A percentile compares a stretch with the other conserved stretches of the same genome.
phyloP scores from a whole-genome alignment of 176 grass and related monocot genomes.

The Avena eriantha region DNA sequence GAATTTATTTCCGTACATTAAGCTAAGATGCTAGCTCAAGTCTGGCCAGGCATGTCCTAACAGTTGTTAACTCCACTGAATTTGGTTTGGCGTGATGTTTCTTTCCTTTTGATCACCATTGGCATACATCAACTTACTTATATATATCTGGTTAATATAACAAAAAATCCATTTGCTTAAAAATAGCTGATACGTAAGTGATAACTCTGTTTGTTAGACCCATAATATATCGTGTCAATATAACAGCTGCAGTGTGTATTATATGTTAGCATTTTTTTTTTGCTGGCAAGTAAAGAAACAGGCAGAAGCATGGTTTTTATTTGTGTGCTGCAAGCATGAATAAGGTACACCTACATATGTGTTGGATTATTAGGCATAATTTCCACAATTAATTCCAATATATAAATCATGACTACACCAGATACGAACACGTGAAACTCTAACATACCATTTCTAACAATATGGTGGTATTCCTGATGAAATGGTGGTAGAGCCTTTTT shows the following conservation, averaged over 20 bases:
- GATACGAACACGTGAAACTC: too few species aligned
- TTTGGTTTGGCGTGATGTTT: not conserved
- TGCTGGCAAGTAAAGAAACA: not conserved
- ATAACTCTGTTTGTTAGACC: not conserved
- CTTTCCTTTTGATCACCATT: not conserved
- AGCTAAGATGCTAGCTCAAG: not conserved
- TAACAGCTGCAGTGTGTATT: not conserved
- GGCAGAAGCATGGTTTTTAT: not conserved
- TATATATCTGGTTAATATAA: not conserved
- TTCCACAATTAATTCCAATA: too few species aligned
- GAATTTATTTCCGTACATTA: not conserved
- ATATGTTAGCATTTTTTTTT: not conserved
- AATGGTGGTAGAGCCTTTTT: not conserved
- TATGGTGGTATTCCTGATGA: not conserved
- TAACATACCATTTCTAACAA: too few species aligned
- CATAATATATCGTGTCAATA: not conserved
- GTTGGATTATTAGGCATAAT: too few species aligned
- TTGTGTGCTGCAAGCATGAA: conserved; percentile 1
- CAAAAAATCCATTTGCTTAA: not conserved
- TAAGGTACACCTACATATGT: not conserved
- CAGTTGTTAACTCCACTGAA: not conserved
- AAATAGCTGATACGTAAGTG: not conserved
- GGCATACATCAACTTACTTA: not conserved
- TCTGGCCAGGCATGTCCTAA: not conserved
- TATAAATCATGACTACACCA: too few species aligned